A percentile compares a stretch with the other conserved stretches of the same genome.
phyloP scores from a whole-genome alignment of 495 filamentous ascomycete species.

The Letharia columbiana region DNA sequence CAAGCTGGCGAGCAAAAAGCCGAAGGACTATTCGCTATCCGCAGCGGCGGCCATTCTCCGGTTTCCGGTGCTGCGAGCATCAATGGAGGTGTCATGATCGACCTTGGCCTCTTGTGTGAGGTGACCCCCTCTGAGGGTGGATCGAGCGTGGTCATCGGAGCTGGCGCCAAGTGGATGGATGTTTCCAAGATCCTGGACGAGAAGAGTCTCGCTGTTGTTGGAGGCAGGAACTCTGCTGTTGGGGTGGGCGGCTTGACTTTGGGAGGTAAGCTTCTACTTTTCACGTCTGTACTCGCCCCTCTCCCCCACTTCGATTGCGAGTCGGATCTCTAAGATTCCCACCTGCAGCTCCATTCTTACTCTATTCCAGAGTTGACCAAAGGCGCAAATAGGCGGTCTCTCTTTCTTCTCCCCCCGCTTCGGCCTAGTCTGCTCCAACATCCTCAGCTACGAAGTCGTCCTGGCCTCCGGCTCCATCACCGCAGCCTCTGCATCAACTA shows the following conservation, averaged over 20 bases:
- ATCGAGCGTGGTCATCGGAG: slow-evolving; percentile 28
- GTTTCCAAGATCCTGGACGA: slow-evolving; percentile 34
- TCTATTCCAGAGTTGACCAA: slow-evolving; percentile 13
- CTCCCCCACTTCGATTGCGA: too few relatives aligned
- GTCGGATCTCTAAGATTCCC: too few relatives aligned
- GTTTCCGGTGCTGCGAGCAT: slow-evolving; percentile 28
- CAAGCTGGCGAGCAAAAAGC: slow-evolving; percentile 5
- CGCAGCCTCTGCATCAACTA: slow-evolving; percentile 21
- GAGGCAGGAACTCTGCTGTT: slow-evolving; percentile 31
- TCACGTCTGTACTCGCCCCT: slow-evolving; percentile 15
- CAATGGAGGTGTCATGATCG: slow-evolving; percentile 30
- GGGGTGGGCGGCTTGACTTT: slow-evolving; percentile 34
- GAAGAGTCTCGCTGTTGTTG: slow-evolving; percentile 30
- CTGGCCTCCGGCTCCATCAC: slow-evolving; percentile 27
- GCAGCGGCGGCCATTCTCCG: slow-evolving; percentile 25
- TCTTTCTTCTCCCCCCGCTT: slow-evolving; percentile 30
- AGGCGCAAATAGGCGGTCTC: slow-evolving; percentile 27
- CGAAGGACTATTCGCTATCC: slow-evolving; percentile 21
- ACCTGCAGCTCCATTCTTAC: not conserved
- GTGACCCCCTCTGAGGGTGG: slow-evolving; percentile 25
- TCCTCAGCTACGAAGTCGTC: slow-evolving; percentile 30
- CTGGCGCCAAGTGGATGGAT: slow-evolving; percentile 36
- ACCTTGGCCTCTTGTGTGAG: slow-evolving; percentile 26
- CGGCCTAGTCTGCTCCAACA: slow-evolving; percentile 32
- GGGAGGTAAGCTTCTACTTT: slow-evolving; percentile 27